Percentiles rank a stretch among this genome's conserved stretches.
These are phyloP conservation scores for Beauveria sp. DNA, from an alignment of 2,329 filamentous ascomycete genomes.

Conservation along the genomic window DNA sequence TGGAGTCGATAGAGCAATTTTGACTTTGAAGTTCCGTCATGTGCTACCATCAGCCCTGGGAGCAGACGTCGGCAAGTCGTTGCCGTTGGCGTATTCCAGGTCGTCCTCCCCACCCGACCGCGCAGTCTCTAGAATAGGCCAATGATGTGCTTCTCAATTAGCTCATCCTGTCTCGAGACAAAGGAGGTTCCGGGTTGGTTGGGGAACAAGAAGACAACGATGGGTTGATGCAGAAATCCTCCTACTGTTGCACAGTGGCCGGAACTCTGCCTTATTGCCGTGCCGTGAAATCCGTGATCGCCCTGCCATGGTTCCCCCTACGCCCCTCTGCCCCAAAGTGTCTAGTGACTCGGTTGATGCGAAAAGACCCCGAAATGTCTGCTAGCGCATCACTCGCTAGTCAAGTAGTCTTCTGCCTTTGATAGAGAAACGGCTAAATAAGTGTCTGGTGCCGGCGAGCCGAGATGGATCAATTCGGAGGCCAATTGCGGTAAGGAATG, in stretches of 20 bases:
- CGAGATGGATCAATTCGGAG: not conserved
- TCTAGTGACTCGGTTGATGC: not conserved
- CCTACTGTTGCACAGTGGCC: not conserved
- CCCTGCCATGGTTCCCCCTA: not conserved
- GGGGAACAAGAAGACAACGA: not conserved
- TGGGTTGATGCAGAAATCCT: not conserved
- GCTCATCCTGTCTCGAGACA: no score
- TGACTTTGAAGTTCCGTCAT: no score
- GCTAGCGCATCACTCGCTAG: not conserved
- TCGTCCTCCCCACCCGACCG: not conserved
- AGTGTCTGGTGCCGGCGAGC: not conserved
- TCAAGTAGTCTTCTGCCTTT: no score
- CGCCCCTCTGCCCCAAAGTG: not conserved
- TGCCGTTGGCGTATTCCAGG: not conserved
- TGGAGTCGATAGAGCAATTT: no score
- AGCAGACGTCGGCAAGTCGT: not conserved
- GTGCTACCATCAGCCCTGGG: not conserved
- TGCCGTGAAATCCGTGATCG: constrained; percentile 7
- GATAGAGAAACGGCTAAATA: not conserved
- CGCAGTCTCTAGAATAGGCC: no score
- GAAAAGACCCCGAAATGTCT: not conserved
- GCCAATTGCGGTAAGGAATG: no score
- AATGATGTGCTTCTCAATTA: no score
- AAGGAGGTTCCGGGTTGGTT: no score
- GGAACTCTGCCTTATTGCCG: not conserved